phyloP scores from a whole-genome alignment of 768 basidiomycete genomes.

The Psilocybe sp. region DNA sequence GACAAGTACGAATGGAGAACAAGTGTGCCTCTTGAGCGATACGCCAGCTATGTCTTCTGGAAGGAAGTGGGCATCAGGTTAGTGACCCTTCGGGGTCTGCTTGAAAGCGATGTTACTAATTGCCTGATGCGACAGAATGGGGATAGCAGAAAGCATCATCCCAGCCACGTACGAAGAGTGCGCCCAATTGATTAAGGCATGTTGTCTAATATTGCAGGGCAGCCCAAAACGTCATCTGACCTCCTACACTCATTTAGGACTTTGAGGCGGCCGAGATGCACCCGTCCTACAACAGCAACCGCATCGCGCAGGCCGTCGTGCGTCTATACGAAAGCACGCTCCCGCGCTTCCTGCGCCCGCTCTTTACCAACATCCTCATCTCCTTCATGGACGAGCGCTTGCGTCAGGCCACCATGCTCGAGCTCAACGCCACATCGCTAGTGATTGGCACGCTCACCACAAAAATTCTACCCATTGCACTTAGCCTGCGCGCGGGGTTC shows the following conservation, averaged over 20 bases:
- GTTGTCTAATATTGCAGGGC: background rate
- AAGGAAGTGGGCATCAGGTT: constrained; percentile 1
- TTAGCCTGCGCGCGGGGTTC: background rate
- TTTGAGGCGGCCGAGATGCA: background rate
- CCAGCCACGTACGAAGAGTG: background rate
- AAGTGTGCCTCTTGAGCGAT: background rate
- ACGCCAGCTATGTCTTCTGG: constrained; percentile 1
- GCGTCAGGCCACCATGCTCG: background rate
- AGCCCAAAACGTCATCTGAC: too few relatives aligned
- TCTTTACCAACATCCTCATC: constrained; percentile 1
- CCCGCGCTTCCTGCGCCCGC: constrained; percentile 1
- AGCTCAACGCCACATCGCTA: background rate
- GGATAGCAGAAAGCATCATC: background rate
- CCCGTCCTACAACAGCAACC: background rate
- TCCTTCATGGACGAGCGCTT: constrained; percentile 2
- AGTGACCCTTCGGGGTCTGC: background rate
- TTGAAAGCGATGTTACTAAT: background rate
- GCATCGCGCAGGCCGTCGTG: background rate
- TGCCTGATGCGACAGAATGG: background rate
- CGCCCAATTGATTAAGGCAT: background rate
- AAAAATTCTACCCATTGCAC: constrained; percentile 1
- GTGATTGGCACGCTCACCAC: constrained; percentile 1
- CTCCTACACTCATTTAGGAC: background rate
- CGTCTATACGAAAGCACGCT: background rate
- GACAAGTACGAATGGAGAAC: constrained; percentile 1